Evolutionary conservation across 2,329 filamentous ascomycete species (phyloP).

Genomic region (Sclerotinia subarctica): DNA sequence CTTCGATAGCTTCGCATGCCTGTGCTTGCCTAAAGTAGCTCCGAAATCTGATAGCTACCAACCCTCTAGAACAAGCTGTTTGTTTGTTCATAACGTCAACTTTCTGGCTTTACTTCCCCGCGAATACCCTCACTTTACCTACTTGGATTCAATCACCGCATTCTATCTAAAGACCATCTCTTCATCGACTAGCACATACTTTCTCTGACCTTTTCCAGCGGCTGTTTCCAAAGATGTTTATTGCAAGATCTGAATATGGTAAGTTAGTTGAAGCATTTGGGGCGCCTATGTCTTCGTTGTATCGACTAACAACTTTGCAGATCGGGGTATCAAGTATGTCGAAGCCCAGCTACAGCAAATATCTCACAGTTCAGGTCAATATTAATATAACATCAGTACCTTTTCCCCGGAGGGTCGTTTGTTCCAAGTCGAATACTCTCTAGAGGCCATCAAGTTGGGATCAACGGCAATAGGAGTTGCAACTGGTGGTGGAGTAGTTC

Average conservation of each 20-base stretch:
- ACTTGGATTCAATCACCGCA: neutral
- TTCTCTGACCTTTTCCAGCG: constrained; percentile 4
- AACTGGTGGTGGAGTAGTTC: constrained; percentile 89
- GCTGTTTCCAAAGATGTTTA: constrained; percentile 78
- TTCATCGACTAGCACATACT: neutral
- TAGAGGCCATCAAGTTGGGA: constrained; percentile 99
- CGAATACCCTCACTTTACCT: constrained; percentile 2
- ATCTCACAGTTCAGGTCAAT: constrained; percentile 20
- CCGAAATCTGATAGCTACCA: constrained; percentile 20
- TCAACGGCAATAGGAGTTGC: constrained; percentile 97
- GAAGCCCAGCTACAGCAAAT: constrained; percentile 24
- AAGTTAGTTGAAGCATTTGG: constrained; percentile 42
- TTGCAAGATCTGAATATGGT: constrained; percentile 99
- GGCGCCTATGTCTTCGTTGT: constrained; percentile 26
- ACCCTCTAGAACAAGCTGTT: constrained; percentile 15
- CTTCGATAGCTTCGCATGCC: constrained; percentile 21
- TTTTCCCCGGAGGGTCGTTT: constrained; percentile 99
- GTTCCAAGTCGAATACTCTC: constrained; percentile 99
- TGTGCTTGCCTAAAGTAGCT: constrained; percentile 23
- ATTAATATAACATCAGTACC: constrained; percentile 59
- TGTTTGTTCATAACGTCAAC: constrained; percentile 17
- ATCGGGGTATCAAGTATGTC: constrained; percentile 94
- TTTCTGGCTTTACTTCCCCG: constrained; percentile 8
- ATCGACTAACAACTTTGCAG: constrained; percentile 51
- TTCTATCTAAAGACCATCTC: neutral